Percentiles rank a stretch among this genome's conserved stretches.
These are phyloP conservation scores for Hypoxylon sp. DNA, from an alignment of 2,329 filamentous ascomycete genomes.

Conservation along the genomic window DNA sequence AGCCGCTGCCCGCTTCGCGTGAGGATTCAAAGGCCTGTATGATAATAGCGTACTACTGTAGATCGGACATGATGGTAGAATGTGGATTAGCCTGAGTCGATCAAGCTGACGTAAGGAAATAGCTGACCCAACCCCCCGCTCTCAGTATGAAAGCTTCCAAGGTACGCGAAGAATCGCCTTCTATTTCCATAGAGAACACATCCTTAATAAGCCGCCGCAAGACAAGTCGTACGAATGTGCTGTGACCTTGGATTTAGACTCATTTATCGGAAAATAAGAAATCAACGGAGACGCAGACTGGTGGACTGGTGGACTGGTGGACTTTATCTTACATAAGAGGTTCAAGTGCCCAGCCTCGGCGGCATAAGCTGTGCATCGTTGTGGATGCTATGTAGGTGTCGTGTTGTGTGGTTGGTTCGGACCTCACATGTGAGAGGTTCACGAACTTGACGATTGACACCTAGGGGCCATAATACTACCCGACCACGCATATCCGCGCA, in stretches of 20 bases:
- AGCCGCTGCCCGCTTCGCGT: slow-evolving; percentile 4
- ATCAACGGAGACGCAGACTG: not conserved
- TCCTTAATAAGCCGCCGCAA: not conserved
- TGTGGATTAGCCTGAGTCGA: slow-evolving; percentile 26
- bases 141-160: not conserved
- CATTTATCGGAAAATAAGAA: not conserved
- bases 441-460: slow-evolving; percentile 4
- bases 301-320: not conserved
- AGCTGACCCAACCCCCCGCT: slow-evolving; percentile 20
- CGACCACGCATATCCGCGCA: slow-evolving; percentile 11
- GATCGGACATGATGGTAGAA: slow-evolving; percentile 28
- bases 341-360: not conserved
- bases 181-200: not conserved
- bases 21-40: slow-evolving; percentile 30
- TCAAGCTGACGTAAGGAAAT: slow-evolving; percentile 31
- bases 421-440: not conserved
- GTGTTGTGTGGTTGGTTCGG: slow-evolving; percentile 8
- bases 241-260: not conserved
- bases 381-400: slow-evolving; percentile 1
- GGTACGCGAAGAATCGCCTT: not conserved
- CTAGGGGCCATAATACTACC: slow-evolving; percentile 16
- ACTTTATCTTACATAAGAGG: not conserved
- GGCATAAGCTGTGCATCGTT: not conserved
- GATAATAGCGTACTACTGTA: slow-evolving; percentile 18
- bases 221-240: not conserved